Percentiles rank a stretch among this genome's conserved stretches.
phyloP scores from a whole-genome alignment of 352 stramenopile species.

The Pythium phragmiticola region DNA sequence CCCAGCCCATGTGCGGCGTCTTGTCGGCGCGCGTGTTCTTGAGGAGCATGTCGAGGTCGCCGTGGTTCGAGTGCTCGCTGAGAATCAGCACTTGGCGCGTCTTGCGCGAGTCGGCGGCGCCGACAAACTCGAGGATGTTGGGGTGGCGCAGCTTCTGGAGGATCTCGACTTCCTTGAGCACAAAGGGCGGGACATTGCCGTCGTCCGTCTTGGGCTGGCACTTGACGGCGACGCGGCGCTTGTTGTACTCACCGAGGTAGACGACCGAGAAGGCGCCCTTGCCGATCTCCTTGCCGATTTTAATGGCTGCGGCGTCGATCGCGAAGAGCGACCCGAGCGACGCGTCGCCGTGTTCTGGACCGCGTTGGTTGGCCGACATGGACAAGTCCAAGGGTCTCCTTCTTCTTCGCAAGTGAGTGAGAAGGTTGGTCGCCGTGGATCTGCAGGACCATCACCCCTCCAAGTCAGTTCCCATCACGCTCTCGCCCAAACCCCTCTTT shows the following conservation, averaged over 20 bases:
- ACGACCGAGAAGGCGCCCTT: conserved; percentile 85
- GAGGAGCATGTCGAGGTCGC: conserved; percentile 71
- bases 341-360: conserved; percentile 26
- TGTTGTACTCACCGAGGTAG: conserved; percentile 68
- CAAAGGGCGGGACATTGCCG: conserved; percentile 66
- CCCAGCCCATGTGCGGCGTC: conserved; percentile 58
- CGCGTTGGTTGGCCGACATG: conserved; percentile 40
- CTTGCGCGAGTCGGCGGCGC: conserved; percentile 63
- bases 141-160: conserved; percentile 63
- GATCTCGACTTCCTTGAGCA: conserved; percentile 78
- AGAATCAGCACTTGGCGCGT: conserved; percentile 83
- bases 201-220: conserved; percentile 80
- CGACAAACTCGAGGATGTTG: conserved; percentile 75
- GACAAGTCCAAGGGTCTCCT: background rate
- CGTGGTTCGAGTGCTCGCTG: conserved; percentile 75
- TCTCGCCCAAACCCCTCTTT: background rate
- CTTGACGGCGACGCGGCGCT: conserved; percentile 79
- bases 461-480: conserved; percentile 23
- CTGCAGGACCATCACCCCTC: background rate
- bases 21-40: conserved; percentile 49
- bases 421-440: background rate
- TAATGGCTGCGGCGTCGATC: conserved; percentile 56
- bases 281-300: conserved; percentile 80
- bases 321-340: conserved; percentile 40
- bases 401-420: background rate